Percentiles rank a stretch among this genome's conserved stretches.
These are phyloP conservation scores for Crithidia brevicula DNA, from an alignment of 208 protist genomes.

Conservation along the genomic window DNA sequence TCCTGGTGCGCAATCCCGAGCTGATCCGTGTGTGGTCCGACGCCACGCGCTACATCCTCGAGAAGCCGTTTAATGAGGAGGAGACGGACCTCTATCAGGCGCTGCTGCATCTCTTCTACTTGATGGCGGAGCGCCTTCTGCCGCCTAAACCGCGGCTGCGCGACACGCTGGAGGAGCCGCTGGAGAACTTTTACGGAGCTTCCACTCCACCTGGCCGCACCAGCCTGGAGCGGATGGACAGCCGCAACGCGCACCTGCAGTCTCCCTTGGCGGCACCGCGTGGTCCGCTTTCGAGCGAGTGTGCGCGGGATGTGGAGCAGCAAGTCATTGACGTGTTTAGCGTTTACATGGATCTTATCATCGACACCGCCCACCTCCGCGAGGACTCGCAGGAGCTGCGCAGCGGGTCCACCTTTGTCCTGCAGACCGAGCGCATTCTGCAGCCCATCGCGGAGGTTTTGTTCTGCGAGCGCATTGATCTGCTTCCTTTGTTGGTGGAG, in stretches of 20 bases:
- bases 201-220: constrained; percentile 22
- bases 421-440: constrained; percentile 83
- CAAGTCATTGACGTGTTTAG: constrained; percentile 46
- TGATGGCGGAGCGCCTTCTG: constrained; percentile 68
- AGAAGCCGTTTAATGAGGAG: constrained; percentile 51
- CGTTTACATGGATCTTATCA: constrained; percentile 71
- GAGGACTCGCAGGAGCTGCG: constrained; percentile 81
- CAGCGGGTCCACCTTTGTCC: constrained; percentile 52
- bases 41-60: constrained; percentile 48
- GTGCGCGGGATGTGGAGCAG: constrained; percentile 31
- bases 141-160: constrained; percentile 32
- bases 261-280: constrained; percentile 9
- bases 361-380: constrained; percentile 67
- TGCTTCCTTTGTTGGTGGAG: constrained; percentile 55
- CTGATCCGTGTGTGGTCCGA: constrained; percentile 59
- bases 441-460: constrained; percentile 81
- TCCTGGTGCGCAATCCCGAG: constrained; percentile 42
- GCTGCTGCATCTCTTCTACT: constrained; percentile 79
- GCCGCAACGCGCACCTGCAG: background rate
- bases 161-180: constrained; percentile 10
- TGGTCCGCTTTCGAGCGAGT: constrained; percentile 31
- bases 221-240: background rate
- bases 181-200: constrained; percentile 20
- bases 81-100: constrained; percentile 77
- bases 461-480: constrained; percentile 68